phyloP scores from a whole-genome alignment of 2,329 filamentous ascomycete genomes.

The Chalara sp. region DNA sequence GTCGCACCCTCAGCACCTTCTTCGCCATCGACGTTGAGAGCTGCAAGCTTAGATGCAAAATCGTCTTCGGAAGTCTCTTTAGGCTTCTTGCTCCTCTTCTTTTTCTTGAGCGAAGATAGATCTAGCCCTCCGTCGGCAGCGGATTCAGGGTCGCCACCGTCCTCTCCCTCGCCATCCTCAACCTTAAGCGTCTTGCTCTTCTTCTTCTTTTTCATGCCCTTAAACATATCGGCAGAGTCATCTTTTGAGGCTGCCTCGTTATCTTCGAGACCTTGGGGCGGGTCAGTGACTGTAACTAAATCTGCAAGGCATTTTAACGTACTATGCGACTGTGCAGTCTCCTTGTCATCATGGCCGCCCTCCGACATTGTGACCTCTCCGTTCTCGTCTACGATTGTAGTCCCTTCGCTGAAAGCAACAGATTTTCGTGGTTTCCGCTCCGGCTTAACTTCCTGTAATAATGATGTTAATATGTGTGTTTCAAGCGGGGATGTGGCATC shows the following conservation, averaged over 20 bases:
- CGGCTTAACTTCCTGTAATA: neutral
- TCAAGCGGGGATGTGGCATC: neutral
- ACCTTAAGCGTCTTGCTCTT: constrained; percentile 64
- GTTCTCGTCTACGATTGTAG: constrained; percentile 82
- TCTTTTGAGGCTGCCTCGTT: constrained; percentile 31
- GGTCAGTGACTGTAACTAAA: constrained; percentile 48
- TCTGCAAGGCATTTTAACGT: constrained; percentile 51
- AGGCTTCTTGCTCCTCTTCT: constrained; percentile 30
- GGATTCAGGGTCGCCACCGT: constrained; percentile 37
- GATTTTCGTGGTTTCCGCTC: constrained; percentile 81
- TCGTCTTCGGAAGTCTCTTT: constrained; percentile 28
- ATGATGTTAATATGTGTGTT: neutral
- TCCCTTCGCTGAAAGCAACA: constrained; percentile 85
- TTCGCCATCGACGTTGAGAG: constrained; percentile 25
- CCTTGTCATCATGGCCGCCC: constrained; percentile 63
- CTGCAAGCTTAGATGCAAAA: constrained; percentile 27
- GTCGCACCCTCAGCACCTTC: constrained; percentile 18
- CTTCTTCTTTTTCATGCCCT: constrained; percentile 78
- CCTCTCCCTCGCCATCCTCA: constrained; percentile 54
- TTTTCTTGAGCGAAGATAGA: constrained; percentile 29
- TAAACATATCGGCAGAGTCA: constrained; percentile 62
- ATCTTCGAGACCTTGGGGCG: constrained; percentile 30
- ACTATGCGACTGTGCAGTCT: constrained; percentile 78
- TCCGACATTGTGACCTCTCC: constrained; percentile 75
- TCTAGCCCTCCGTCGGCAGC: constrained; percentile 43